phyloP scores from a whole-genome alignment of 257 asterid genomes.

The Forsythia viridissima region DNA sequence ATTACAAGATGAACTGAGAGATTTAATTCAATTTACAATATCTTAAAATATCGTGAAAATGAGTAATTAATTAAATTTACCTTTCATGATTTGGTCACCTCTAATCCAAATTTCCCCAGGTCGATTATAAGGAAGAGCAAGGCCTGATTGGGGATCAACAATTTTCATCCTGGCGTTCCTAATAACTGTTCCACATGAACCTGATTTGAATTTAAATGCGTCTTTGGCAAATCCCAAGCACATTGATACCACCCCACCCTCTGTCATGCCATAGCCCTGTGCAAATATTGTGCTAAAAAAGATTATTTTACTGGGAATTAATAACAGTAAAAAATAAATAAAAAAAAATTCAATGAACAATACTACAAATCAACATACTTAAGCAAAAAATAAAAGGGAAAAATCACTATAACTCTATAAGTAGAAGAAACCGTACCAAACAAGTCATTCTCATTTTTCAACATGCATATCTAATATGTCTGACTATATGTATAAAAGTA shows the following conservation, averaged over 20 bases:
- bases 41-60: background rate
- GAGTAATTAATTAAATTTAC: slow-evolving; percentile 17
- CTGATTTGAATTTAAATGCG: slow-evolving; percentile 43
- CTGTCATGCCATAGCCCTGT: slow-evolving; percentile 74
- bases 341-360: too few species aligned
- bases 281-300: background rate
- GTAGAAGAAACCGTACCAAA: too few species aligned
- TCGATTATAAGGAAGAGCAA: slow-evolving; percentile 43
- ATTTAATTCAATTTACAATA: too few species aligned
- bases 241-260: slow-evolving; percentile 48
- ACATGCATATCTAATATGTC: too few species aligned
- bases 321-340: background rate
- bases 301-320: too few species aligned
- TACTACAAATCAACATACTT: too few species aligned
- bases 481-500: too few species aligned
- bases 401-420: too few species aligned
- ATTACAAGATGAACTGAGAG: too few species aligned
- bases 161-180: slow-evolving; percentile 52
- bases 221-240: slow-evolving; percentile 55
- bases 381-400: too few species aligned
- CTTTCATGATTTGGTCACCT: slow-evolving; percentile 56
- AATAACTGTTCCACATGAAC: slow-evolving; percentile 56
- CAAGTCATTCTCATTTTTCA: too few species aligned
- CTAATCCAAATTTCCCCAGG: slow-evolving; percentile 49
- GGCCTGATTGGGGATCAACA: slow-evolving; percentile 42